These are phyloP conservation scores for Trametes maxima DNA, from an alignment of 768 basidiomycete species.

Conservation along the genomic window DNA sequence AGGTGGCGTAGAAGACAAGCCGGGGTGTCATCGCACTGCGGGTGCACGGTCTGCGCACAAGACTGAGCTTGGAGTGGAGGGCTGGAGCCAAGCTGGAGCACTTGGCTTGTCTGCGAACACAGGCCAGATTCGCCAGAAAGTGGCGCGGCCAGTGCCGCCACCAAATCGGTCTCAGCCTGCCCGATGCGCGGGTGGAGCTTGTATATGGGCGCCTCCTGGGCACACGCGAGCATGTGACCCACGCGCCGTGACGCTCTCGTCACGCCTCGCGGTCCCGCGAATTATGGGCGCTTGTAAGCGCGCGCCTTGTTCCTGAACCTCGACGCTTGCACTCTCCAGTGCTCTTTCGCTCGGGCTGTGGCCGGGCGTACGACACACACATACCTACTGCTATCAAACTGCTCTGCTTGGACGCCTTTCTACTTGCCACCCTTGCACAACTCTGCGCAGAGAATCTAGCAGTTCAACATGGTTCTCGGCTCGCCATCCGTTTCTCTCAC, in stretches of 20 bases:
- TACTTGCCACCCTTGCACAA: no score
- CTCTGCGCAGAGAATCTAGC: background rate
- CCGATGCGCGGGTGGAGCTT: no score
- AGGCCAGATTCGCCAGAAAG: no score
- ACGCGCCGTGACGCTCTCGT: background rate
- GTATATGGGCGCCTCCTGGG: no score
- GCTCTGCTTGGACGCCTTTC: no score
- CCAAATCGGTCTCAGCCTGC: no score
- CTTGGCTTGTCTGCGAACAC: no score
- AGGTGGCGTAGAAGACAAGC: slow-evolving; percentile 5
- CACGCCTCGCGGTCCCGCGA: background rate
- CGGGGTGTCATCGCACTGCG: slow-evolving; percentile 3
- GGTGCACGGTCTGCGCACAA: no score
- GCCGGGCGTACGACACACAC: background rate
- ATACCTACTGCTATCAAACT: no score
- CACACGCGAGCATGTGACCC: background rate
- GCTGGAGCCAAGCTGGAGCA: no score
- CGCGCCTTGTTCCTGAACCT: slow-evolving; percentile 12
- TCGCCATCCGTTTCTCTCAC: slow-evolving; percentile 18
- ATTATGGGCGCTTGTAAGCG: background rate
- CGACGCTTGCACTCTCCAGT: background rate
- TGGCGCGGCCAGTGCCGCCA: no score
- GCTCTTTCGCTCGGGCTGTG: background rate
- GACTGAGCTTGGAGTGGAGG: no score
- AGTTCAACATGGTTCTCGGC: slow-evolving; percentile 11